Percentiles rank a stretch among this genome's conserved stretches.
phyloP scores from a whole-genome alignment of 2,329 filamentous ascomycete species.

The Calonectria naviculata region DNA sequence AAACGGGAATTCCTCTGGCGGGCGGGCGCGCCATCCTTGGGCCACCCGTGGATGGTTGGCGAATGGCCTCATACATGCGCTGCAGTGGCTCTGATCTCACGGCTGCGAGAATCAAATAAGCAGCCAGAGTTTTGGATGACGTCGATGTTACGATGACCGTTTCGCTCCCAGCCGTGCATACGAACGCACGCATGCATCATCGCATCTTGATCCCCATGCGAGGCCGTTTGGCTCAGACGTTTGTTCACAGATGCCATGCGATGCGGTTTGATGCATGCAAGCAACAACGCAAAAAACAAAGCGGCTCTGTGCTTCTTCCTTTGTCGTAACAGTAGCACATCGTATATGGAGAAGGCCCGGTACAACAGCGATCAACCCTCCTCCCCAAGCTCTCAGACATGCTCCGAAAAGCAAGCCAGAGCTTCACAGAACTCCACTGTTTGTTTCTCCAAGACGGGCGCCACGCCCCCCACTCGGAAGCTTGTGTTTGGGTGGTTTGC shows the following conservation, averaged over 20 bases:
- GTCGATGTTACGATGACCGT: not conserved
- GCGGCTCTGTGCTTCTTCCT: no score
- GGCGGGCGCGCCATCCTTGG: no score
- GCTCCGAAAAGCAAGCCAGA: no score
- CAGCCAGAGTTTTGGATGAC: not conserved
- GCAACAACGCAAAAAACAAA: no score
- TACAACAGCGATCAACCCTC: not conserved
- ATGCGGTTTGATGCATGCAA: no score
- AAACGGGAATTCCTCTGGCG: not conserved
- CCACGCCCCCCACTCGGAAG: not conserved
- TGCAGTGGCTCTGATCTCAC: not conserved
- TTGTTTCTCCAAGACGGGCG: not conserved
- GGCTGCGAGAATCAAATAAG: not conserved
- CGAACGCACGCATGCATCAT: not conserved
- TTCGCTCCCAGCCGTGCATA: not conserved
- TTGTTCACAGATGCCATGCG: no score
- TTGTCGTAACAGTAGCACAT: no score
- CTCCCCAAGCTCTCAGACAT: no score
- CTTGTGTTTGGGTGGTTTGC: not conserved
- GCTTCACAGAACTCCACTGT: not conserved
- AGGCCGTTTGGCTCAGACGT: not conserved
- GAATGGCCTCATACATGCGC: not conserved
- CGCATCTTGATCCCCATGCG: not conserved
- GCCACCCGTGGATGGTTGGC: not conserved
- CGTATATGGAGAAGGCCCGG: not conserved